Percentiles rank a stretch among this genome's conserved stretches.
Conservation (phyloP, 2,329 filamentous ascomycete genomes). For the Scytalidium lignicola region DNA sequence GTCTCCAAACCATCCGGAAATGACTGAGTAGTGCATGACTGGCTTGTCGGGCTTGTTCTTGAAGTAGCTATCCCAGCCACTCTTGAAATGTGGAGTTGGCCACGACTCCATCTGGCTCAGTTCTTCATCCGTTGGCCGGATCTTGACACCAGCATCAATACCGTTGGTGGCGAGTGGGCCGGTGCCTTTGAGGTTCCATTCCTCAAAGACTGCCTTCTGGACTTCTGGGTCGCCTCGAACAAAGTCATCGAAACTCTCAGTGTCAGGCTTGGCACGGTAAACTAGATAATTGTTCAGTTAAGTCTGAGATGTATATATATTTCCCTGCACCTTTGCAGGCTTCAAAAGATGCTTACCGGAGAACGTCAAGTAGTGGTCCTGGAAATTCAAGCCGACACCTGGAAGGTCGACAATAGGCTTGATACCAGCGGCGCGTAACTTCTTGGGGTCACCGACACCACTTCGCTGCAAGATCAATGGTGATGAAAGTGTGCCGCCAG, state of each 20-base stretch:
- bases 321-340: too few species aligned
- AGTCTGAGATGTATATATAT: too few species aligned
- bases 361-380: conserved; percentile 20
- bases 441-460: conserved; percentile 16
- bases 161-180: conserved; percentile 73
- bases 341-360: neutral
- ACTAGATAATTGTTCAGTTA: too few species aligned
- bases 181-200: conserved; percentile 76
- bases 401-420: conserved; percentile 9
- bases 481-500: conserved; percentile 24
- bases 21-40: conserved; percentile 80
- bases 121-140: conserved; percentile 65
- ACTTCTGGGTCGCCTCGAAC: conserved; percentile 66
- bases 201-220: conserved; percentile 67
- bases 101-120: conserved; percentile 63
- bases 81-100: conserved; percentile 69
- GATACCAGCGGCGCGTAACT: conserved; percentile 7
- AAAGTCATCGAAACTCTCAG: conserved; percentile 78
- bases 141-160: conserved; percentile 75
- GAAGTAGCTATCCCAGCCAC: conserved; percentile 77
- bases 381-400: conserved; percentile 21
- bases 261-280: conserved; percentile 68
- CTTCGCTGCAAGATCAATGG: conserved; percentile 26
- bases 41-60: conserved; percentile 82
- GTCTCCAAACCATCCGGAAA: conserved; percentile 60